Percentiles rank a stretch among this genome's conserved stretches.
These are phyloP conservation scores for Daldinia vernicosa DNA, from an alignment of 495 filamentous ascomycete genomes.

Conservation along the genomic window DNA sequence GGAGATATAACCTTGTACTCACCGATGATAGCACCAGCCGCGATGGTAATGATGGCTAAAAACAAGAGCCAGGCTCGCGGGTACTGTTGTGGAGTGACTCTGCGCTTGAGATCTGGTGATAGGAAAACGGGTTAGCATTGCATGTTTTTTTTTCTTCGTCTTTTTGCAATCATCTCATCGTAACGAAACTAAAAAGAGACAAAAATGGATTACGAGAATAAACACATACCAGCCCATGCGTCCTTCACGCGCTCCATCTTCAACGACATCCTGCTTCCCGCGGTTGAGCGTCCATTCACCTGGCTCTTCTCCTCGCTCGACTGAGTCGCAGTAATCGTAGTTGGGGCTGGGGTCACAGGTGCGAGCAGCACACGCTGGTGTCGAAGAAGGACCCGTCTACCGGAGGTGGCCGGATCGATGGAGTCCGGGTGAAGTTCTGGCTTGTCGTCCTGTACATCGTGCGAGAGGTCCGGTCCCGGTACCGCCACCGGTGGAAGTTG, in stretches of 20 bases:
- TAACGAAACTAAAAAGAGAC: neutral
- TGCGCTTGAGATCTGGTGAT: conserved; percentile 24
- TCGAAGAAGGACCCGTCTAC: conserved; percentile 26
- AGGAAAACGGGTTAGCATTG: neutral
- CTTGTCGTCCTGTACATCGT: conserved; percentile 4
- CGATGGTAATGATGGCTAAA: conserved; percentile 13
- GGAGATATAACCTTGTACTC: neutral
- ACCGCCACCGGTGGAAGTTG: neutral
- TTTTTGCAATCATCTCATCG: neutral
- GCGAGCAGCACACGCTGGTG: conserved; percentile 25
- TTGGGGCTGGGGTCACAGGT: neutral
- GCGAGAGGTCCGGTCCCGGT: neutral
- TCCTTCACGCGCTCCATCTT: conserved; percentile 4
- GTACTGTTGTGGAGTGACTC: conserved; percentile 9
- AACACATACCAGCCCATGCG: conserved; percentile 6
- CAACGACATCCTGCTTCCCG: neutral
- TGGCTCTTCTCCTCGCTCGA: neutral
- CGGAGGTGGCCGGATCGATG: conserved; percentile 6
- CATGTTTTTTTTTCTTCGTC: neutral
- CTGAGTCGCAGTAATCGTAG: neutral
- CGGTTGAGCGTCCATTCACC: neutral
- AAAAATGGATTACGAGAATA: neutral
- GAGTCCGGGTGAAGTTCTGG: conserved; percentile 25
- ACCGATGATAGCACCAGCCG: conserved; percentile 5
- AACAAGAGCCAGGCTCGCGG: conserved; percentile 25